Evolutionary conservation across 768 basidiomycete genomes (phyloP).

Genomic region (Hericium alpestre): DNA sequence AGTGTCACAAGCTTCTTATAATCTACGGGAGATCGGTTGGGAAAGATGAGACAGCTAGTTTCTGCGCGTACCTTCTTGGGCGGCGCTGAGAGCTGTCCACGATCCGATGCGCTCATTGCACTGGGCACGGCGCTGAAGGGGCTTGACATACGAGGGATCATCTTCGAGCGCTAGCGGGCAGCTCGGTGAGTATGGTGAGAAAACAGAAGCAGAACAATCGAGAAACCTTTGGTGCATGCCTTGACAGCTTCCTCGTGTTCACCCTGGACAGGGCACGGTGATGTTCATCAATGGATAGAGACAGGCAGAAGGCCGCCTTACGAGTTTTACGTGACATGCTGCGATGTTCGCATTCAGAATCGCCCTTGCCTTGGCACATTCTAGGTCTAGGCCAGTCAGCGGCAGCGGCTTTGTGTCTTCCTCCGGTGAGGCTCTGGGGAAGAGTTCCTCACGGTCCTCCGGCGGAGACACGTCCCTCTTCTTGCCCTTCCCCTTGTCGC

Average conservation of each 20-base stretch:
- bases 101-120: constrained; percentile 73
- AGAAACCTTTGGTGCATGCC: constrained; percentile 13
- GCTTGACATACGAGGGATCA: constrained; percentile 80
- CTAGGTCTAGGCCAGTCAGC: constrained; percentile 26
- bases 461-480: constrained; percentile 11
- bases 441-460: constrained; percentile 13
- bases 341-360: constrained; percentile 81
- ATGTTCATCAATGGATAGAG: neutral
- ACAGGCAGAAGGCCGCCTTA: constrained; percentile 23
- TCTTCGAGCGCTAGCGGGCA: constrained; percentile 62
- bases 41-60: neutral
- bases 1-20: constrained; percentile 63
- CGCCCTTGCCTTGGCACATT: constrained; percentile 52
- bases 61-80: constrained; percentile 64
- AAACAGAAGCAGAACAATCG: neutral
- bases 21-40: constrained; percentile 36
- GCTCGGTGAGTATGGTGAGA: neutral
- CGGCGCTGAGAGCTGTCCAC: constrained; percentile 75
- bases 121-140: constrained; percentile 75
- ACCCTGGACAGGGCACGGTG: neutral
- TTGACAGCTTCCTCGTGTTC: constrained; percentile 11
- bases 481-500: constrained; percentile 13
- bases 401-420: constrained; percentile 16
- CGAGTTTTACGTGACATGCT: constrained; percentile 75
- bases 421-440: constrained; percentile 1